phyloP scores from a whole-genome alignment of 31 red algal species.

The Bonnemaisonia californica region DNA sequence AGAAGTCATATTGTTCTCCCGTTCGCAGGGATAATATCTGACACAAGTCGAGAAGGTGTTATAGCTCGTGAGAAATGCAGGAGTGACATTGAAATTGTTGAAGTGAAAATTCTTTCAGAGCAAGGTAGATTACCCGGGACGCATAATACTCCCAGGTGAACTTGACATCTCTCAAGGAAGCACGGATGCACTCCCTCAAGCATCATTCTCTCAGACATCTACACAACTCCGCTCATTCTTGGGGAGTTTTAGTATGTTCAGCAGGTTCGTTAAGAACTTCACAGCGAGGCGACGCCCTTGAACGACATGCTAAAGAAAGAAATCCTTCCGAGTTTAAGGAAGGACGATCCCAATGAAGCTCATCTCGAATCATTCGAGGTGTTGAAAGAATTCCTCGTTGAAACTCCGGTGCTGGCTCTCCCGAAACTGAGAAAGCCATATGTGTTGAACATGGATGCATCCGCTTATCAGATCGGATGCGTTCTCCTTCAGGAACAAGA shows the following conservation, averaged over 20 bases:
- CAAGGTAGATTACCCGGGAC: slow-evolving; percentile 15
- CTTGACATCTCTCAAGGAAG: neutral
- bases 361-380: neutral
- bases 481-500: neutral
- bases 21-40: slow-evolving; percentile 21
- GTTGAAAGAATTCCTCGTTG: neutral
- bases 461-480: slow-evolving; percentile 9
- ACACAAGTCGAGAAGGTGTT: slow-evolving; percentile 21
- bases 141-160: neutral
- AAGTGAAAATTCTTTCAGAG: slow-evolving; percentile 11
- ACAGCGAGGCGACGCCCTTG: neutral
- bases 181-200: neutral
- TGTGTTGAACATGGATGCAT: neutral
- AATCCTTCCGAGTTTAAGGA: neutral
- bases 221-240: neutral
- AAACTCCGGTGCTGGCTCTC: neutral
- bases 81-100: slow-evolving; percentile 26
- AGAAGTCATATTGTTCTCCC: slow-evolving; percentile 32
- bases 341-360: neutral
- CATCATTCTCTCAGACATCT: neutral
- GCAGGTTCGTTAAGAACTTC: slow-evolving; percentile 4
- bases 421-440: neutral
- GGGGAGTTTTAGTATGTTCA: neutral
- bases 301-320: neutral
- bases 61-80: neutral